These are phyloP conservation scores for Fomitopsis betulina DNA, from an alignment of 1,284 basidiomycete genomes.

Conservation along the genomic window DNA sequence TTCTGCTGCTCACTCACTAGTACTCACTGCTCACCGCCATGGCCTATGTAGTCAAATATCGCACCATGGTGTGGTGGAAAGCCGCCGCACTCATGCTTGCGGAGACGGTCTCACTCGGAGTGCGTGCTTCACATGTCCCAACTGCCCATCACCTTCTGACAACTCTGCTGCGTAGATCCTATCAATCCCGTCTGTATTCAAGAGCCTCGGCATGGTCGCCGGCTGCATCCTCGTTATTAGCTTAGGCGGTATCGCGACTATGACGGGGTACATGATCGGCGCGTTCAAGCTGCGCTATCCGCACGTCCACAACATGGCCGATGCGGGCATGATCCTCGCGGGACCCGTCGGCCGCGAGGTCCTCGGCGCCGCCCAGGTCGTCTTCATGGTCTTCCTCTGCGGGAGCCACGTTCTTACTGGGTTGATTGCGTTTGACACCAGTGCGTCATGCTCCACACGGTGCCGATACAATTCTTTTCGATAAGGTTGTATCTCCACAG, in stretches of 20 bases:
- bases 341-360: conserved; percentile 46
- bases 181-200: conserved; percentile 27
- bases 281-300: conserved; percentile 28
- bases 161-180: conserved; percentile 18
- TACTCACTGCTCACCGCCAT: not conserved
- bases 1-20: not conserved
- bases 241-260: conserved; percentile 25
- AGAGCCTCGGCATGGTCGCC: conserved; percentile 26
- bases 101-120: conserved; percentile 29
- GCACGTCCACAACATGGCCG: conserved; percentile 34
- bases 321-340: conserved; percentile 48
- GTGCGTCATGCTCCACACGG: conserved; percentile 15
- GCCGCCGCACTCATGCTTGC: conserved; percentile 30
- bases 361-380: conserved; percentile 42
- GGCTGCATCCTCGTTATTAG: conserved; percentile 26
- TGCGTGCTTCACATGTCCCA: conserved; percentile 7
- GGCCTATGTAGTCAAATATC: conserved; percentile 24
- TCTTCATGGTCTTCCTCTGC: conserved; percentile 42
- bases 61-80: conserved; percentile 33
- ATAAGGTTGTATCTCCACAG: conserved; percentile 4
- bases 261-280: conserved; percentile 26
- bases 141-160: not conserved
- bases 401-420: conserved; percentile 30
- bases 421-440: conserved; percentile 30
- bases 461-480: not conserved